A percentile compares a stretch with the other conserved stretches of the same genome.
Conservation (phyloP, 305 asterid genomes). For the Coffea humblotiana region DNA sequence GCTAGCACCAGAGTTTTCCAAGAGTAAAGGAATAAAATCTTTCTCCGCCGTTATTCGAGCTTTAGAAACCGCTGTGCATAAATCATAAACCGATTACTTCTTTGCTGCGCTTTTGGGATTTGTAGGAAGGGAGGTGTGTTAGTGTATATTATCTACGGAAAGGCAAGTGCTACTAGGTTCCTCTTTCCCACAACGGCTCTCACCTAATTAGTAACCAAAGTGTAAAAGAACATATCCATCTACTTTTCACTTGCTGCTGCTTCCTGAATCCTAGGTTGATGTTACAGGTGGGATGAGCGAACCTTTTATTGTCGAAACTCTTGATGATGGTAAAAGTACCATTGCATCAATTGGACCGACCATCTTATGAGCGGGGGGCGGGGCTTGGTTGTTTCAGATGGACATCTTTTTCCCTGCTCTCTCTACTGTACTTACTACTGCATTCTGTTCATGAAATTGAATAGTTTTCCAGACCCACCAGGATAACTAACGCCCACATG, state of each 20-base stretch:
- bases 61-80: not conserved
- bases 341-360: not conserved
- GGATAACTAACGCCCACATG: too few relatives aligned
- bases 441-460: not conserved
- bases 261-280: conserved; percentile 12
- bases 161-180: too few relatives aligned
- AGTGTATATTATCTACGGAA: not conserved
- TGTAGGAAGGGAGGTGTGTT: not conserved
- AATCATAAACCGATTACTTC: not conserved
- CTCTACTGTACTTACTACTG: not conserved
- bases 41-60: not conserved
- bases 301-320: too few relatives aligned
- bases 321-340: not conserved
- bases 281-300: not conserved
- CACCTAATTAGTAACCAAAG: not conserved
- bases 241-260: not conserved
- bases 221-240: not conserved
- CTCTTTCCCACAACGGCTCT: not conserved
- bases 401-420: not conserved
- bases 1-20: not conserved
- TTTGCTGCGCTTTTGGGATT: not conserved
- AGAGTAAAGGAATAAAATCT: not conserved
- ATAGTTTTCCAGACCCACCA: not conserved
- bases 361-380: conserved; percentile 1
- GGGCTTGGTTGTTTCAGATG: not conserved